Base-by-base conservation (phyloP, 1,139 yeast species). In the Suhomyces kunorum region DNA sequence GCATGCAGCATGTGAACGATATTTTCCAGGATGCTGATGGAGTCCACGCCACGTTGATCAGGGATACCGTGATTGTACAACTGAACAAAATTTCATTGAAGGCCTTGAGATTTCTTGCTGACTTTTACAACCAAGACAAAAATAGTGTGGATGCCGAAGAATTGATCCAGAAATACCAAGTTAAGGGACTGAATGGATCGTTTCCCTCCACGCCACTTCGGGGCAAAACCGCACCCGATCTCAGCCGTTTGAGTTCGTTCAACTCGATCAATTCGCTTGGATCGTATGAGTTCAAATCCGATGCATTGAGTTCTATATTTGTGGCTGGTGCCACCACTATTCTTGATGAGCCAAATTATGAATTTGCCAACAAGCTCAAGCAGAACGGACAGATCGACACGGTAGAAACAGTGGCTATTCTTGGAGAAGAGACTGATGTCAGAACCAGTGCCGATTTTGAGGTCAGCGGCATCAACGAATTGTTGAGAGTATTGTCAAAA, bases 1-100 rank as follows among this genome's bases (percentile, higher is more conserved):
- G 87, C 43, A 83, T 89, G 40, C 83, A 89, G 28, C 92, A 89
- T 58, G 80, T 90, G 42, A 89, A 90, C 61, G 94, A 85, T 27
- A 66, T 84, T 19, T 87, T 81, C 56, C 76, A 77, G 13, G 58
- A 55, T 13, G 34, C 45, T 5, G 68, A 60, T 20, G 84, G 83
- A 22, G 73, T 89, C 7, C 96, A 88, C 60, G 96, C 97, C 2
- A 78, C 86, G 18, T 71, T 87, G 38, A 77, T 83, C 40, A 79
- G 83, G 46, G 78, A 80, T 48, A 78, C 80, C 34, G 81, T 87
- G n/a, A 78, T 83, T 38, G 81, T 84, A 5, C 88, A 86, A 51
- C 74, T 73, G 45, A 66, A 71, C 39, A 77, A 79, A 47, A 59
- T 81, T 43, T 66, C 81, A 2, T 51, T 73, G 38, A 68, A 74